These are phyloP conservation scores for Aspergillus fumigatus DNA, from an alignment of 2,329 filamentous ascomycete species.

Conservation along the genomic window DNA sequence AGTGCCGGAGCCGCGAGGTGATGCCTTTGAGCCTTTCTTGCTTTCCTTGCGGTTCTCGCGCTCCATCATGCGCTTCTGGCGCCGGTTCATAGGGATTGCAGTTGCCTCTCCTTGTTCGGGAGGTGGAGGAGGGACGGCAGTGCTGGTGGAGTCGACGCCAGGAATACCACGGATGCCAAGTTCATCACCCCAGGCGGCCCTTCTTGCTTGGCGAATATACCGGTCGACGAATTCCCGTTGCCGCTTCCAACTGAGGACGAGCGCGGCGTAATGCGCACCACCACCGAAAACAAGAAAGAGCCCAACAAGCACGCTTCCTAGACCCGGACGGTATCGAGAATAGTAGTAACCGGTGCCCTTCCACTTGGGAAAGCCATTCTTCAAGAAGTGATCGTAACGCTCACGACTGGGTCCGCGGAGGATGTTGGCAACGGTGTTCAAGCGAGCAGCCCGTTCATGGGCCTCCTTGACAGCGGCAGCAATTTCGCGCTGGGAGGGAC, in stretches of 20 bases:
- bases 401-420: slow-evolving; percentile 74
- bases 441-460: slow-evolving; percentile 73
- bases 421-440: slow-evolving; percentile 80
- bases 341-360: slow-evolving; percentile 99
- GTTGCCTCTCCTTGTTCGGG: slow-evolving; percentile 48
- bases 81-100: slow-evolving; percentile 67
- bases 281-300: slow-evolving; percentile 80
- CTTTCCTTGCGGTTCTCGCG: slow-evolving; percentile 68
- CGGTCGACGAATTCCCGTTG: slow-evolving; percentile 87
- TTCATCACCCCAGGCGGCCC: slow-evolving; percentile 85
- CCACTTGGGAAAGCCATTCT: slow-evolving; percentile 92
- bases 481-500: slow-evolving; percentile 69
- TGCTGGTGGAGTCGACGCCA: slow-evolving; percentile 49
- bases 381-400: slow-evolving; percentile 90
- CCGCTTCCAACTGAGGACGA: slow-evolving; percentile 83
- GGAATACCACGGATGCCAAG: slow-evolving; percentile 62
- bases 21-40: slow-evolving; percentile 41
- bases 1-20: slow-evolving; percentile 39
- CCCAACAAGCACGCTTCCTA: slow-evolving; percentile 77
- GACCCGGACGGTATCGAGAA: slow-evolving; percentile 81
- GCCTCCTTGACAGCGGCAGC: slow-evolving; percentile 75
- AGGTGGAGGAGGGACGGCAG: slow-evolving; percentile 37
- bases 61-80: slow-evolving; percentile 84
- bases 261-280: slow-evolving; percentile 76
- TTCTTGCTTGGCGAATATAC: slow-evolving; percentile 84